Evolutionary conservation across 164 flowering plant genomes (phyloP).

Genomic region (Sextonia rubra): DNA sequence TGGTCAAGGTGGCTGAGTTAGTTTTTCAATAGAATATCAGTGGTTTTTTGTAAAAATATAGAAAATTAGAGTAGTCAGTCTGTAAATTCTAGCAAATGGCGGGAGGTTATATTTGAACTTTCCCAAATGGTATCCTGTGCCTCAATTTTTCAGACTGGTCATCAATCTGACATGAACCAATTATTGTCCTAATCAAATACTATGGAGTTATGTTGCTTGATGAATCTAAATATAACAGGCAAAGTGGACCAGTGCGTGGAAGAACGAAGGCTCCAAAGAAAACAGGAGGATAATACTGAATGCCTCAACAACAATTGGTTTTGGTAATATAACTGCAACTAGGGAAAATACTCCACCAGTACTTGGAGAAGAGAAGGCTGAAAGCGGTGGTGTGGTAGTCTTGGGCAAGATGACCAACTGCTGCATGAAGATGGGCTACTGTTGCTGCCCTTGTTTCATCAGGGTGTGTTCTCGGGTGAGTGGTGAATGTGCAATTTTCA

Average conservation of each 20-base stretch:
- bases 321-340: constrained; percentile 70
- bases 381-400: constrained; percentile 12
- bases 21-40: too few species aligned
- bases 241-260: constrained; percentile 8
- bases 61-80: too few species aligned
- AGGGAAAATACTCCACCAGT: constrained; percentile 45
- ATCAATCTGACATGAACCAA: too few species aligned
- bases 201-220: too few species aligned
- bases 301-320: constrained; percentile 40
- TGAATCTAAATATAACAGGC: constrained; percentile 6
- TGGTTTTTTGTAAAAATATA: too few species aligned
- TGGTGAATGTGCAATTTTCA: constrained; percentile 48
- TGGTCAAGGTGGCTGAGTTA: too few species aligned
- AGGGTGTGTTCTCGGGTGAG: constrained; percentile 45
- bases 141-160: too few species aligned
- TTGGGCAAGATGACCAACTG: constrained; percentile 55
- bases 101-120: too few species aligned
- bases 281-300: constrained; percentile 29
- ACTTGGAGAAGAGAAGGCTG: constrained; percentile 16
- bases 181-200: too few species aligned
- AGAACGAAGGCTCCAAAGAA: constrained; percentile 14
- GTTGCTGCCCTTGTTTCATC: constrained; percentile 75
- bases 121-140: too few species aligned
- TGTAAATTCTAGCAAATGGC: too few species aligned
- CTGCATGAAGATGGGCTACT: constrained; percentile 35